phyloP scores from a whole-genome alignment of 768 basidiomycete species.

The Termitomyces sp. region DNA sequence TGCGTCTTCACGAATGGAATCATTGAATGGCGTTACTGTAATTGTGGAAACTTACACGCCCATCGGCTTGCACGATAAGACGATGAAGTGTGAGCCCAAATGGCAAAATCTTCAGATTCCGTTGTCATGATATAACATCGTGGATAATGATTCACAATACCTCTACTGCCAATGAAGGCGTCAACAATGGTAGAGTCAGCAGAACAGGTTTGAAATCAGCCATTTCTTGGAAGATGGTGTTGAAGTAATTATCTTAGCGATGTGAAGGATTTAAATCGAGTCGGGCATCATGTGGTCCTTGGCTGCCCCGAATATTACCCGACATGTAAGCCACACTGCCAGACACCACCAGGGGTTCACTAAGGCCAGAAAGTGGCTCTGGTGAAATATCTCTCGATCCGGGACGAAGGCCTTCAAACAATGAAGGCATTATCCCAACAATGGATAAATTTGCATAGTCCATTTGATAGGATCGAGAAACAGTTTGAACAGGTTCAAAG shows the following conservation, averaged over 20 bases:
- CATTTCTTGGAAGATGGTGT: conserved; percentile 21
- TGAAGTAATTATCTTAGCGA: background rate
- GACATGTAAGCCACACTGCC: background rate
- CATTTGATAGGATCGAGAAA: background rate
- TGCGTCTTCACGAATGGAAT: conserved; percentile 43
- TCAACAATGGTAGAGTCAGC: conserved; percentile 47
- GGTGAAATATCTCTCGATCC: background rate
- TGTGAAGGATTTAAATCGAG: background rate
- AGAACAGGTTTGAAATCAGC: conserved; percentile 46
- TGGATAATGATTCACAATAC: conserved; percentile 19
- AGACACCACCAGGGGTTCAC: background rate
- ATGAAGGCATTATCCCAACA: background rate
- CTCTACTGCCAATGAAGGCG: conserved; percentile 60
- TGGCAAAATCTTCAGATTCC: conserved; percentile 46
- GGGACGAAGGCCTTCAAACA: background rate
- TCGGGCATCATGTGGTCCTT: conserved; percentile 3
- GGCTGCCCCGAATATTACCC: conserved; percentile 8
- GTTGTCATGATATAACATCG: background rate
- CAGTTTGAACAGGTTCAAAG: background rate
- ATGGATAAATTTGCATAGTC: no score
- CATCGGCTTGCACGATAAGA: conserved; percentile 59
- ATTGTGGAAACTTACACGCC: conserved; percentile 36
- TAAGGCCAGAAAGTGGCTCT: background rate
- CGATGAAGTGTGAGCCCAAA: conserved; percentile 66
- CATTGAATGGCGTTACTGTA: background rate